Evolutionary conservation across 2,329 filamentous ascomycete genomes (phyloP).

Genomic region (Xylariales sp.): DNA sequence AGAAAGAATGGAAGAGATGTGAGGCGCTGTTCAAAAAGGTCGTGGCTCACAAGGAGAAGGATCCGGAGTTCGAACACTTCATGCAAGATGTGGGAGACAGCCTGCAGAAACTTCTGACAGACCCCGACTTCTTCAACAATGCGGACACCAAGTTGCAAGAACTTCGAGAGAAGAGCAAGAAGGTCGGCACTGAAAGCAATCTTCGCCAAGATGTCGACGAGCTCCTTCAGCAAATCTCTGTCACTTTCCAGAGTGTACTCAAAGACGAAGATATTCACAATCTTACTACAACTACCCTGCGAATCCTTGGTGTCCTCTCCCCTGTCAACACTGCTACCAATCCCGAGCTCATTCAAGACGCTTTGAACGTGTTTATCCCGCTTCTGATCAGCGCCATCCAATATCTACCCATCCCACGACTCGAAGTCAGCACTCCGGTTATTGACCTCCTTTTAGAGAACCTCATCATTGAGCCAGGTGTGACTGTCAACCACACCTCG

Average conservation of each 20-base stretch:
- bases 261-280: slow-evolving; percentile 69
- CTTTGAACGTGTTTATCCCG: slow-evolving; percentile 76
- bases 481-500: slow-evolving; percentile 77
- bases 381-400: slow-evolving; percentile 72
- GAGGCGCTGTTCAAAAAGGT: slow-evolving; percentile 65
- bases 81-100: slow-evolving; percentile 69
- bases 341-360: slow-evolving; percentile 67
- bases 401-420: slow-evolving; percentile 80
- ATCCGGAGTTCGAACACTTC: slow-evolving; percentile 77
- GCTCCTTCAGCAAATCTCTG: slow-evolving; percentile 63
- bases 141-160: slow-evolving; percentile 52
- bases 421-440: slow-evolving; percentile 81
- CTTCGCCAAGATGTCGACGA: slow-evolving; percentile 69
- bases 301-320: slow-evolving; percentile 66
- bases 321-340: slow-evolving; percentile 61
- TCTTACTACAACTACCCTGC: slow-evolving; percentile 61
- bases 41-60: slow-evolving; percentile 67
- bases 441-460: slow-evolving; percentile 87
- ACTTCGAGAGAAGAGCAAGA: slow-evolving; percentile 51
- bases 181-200: slow-evolving; percentile 61
- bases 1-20: slow-evolving; percentile 69
- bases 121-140: slow-evolving; percentile 80
- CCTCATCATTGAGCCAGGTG: slow-evolving; percentile 81
- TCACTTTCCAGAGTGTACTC: slow-evolving; percentile 63
- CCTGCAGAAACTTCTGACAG: slow-evolving; percentile 75